Evolutionary conservation across 2,329 filamentous ascomycete genomes (phyloP).

Genomic region (Moelleriella libera): DNA sequence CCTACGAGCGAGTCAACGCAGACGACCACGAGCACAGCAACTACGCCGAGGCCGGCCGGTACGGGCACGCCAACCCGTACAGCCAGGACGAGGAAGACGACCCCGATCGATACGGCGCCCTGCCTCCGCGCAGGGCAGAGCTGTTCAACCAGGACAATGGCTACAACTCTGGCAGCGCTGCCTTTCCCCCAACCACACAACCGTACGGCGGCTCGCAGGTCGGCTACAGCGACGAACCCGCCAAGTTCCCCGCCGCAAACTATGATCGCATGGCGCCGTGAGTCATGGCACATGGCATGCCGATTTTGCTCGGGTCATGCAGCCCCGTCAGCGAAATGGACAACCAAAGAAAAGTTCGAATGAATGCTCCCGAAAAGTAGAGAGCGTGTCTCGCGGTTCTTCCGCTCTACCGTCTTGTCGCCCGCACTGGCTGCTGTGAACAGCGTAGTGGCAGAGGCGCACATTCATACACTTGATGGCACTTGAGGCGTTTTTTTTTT

Average conservation of each 20-base stretch:
- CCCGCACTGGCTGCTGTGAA: too few relatives aligned
- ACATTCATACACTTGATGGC: too few relatives aligned
- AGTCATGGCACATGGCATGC: not conserved
- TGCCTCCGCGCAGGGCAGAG: conserved; percentile 22
- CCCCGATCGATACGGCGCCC: conserved; percentile 22
- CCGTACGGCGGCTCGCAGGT: conserved; percentile 21
- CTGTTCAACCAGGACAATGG: conserved; percentile 37
- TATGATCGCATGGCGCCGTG: conserved; percentile 36
- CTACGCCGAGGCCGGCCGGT: conserved; percentile 16
- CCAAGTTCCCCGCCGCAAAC: conserved; percentile 40
- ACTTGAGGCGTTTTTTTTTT: too few relatives aligned
- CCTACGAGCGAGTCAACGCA: conserved; percentile 47
- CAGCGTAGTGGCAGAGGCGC: too few relatives aligned
- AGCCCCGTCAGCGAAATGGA: too few relatives aligned
- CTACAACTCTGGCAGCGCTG: conserved; percentile 23
- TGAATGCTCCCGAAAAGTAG: too few relatives aligned
- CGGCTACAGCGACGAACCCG: conserved; percentile 32
- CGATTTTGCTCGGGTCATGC: too few relatives aligned
- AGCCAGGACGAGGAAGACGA: conserved; percentile 24
- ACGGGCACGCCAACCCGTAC: conserved; percentile 23
- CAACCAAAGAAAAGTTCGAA: too few relatives aligned
- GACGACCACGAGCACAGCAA: conserved; percentile 34
- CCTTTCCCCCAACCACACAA: conserved; percentile 10
- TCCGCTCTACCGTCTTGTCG: too few relatives aligned
- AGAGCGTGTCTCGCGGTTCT: too few relatives aligned